Percentiles rank a stretch among this genome's conserved stretches.
Evolutionary conservation across 805 yeast genomes (phyloP).

Genomic region (Saccharomycopsis fodiens): DNA sequence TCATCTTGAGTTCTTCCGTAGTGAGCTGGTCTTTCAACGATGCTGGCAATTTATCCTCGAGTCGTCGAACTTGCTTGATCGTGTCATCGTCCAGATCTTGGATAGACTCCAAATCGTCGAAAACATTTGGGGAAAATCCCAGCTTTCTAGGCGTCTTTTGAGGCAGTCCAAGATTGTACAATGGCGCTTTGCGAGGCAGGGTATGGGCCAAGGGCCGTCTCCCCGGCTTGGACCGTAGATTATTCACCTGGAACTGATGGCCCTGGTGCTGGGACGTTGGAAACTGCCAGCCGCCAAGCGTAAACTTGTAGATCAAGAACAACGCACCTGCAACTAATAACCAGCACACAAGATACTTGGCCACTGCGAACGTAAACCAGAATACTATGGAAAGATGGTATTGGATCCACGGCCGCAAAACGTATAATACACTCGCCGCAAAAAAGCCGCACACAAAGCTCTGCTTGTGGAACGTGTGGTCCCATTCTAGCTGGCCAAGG

Average conservation of each 20-base stretch:
- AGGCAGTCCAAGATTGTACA: no score
- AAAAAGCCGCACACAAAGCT: slow-evolving; percentile 14
- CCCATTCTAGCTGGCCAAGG: neutral
- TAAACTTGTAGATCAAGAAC: neutral
- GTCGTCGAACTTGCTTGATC: no score
- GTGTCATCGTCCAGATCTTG: neutral
- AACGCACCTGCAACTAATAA: slow-evolving; percentile 2
- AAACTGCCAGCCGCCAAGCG: neutral
- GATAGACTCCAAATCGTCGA: neutral
- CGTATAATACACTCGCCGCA: neutral
- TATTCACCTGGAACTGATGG: neutral
- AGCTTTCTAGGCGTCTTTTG: neutral
- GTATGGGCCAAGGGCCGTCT: neutral
- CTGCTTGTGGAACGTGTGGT: slow-evolving; percentile 9
- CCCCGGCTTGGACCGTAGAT: neutral
- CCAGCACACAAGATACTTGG: slow-evolving; percentile 9
- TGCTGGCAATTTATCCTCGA: neutral
- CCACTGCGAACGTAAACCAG: neutral
- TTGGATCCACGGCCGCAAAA: slow-evolving; percentile 5
- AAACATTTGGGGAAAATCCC: neutral
- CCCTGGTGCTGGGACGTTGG: neutral
- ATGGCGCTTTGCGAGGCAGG: neutral
- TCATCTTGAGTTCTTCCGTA: slow-evolving; percentile 4
- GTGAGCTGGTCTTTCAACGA: slow-evolving; percentile 1
- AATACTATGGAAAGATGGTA: slow-evolving; percentile 2